phyloP scores from a whole-genome alignment of 2,329 filamentous ascomycete species.

The Neofusicoccum umdonicola region DNA sequence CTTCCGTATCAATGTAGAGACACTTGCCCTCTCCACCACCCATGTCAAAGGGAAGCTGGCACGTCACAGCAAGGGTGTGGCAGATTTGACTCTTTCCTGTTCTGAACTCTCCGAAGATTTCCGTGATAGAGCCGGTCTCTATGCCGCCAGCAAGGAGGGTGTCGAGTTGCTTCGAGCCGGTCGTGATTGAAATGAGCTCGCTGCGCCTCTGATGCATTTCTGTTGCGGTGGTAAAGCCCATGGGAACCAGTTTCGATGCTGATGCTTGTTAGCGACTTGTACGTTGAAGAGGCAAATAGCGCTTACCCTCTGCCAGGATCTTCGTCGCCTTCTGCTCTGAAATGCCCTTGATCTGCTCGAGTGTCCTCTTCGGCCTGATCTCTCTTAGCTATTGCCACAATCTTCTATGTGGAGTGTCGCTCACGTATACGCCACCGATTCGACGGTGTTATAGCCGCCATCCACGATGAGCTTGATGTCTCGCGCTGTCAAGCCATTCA shows the following conservation, averaged over 20 bases:
- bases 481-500: constrained; percentile 86
- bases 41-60: constrained; percentile 97
- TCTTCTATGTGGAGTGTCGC: constrained; percentile 23
- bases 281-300: background rate
- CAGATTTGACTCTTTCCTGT: constrained; percentile 99
- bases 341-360: constrained; percentile 97
- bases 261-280: constrained; percentile 17
- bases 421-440: constrained; percentile 90
- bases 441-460: constrained; percentile 91
- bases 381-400: constrained; percentile 24
- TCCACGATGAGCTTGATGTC: constrained; percentile 93
- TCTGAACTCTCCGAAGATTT: constrained; percentile 96
- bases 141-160: constrained; percentile 91
- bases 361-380: constrained; percentile 62
- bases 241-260: constrained; percentile 95
- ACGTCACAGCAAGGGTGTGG: constrained; percentile 97
- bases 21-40: constrained; percentile 98
- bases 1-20: constrained; percentile 97
- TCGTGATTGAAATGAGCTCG: constrained; percentile 96
- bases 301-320: constrained; percentile 78
- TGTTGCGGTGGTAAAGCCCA: constrained; percentile 98
- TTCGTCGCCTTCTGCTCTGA: constrained; percentile 96
- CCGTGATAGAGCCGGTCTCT: constrained; percentile 96
- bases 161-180: constrained; percentile 95
- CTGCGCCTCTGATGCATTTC: constrained; percentile 98